A percentile compares a stretch with the other conserved stretches of the same genome.
These are phyloP conservation scores for Entoloma clypeatum DNA, from an alignment of 1,284 basidiomycete species.

Conservation along the genomic window DNA sequence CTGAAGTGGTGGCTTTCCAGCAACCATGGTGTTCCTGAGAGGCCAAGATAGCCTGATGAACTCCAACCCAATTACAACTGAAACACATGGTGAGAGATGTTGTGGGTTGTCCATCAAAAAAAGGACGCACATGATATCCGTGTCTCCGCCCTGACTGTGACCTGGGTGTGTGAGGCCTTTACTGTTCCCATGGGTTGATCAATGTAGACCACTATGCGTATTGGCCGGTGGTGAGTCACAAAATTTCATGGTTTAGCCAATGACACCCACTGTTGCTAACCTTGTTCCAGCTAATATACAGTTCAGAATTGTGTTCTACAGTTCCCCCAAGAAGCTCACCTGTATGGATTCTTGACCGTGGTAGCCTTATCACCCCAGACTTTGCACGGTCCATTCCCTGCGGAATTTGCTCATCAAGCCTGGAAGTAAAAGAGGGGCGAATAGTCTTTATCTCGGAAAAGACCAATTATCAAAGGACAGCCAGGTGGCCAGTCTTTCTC, in stretches of 20 bases:
- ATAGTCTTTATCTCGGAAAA: conserved; percentile 49
- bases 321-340: conserved; percentile 30
- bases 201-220: conserved; percentile 61
- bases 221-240: background rate
- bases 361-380: conserved; percentile 51
- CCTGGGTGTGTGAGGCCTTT: too few relatives aligned
- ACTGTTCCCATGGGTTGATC: conserved; percentile 73
- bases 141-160: conserved; percentile 62
- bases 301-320: conserved; percentile 5
- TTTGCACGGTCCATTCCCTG: conserved; percentile 59
- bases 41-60: conserved; percentile 49
- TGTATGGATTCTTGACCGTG: conserved; percentile 52
- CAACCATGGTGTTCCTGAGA: conserved; percentile 56
- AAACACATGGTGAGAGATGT: background rate
- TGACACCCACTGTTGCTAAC: conserved; percentile 57
- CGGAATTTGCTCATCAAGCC: conserved; percentile 1
- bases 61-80: conserved; percentile 66
- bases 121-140: conserved; percentile 59
- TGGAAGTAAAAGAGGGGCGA: conserved; percentile 9
- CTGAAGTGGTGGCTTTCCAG: conserved; percentile 47
- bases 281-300: conserved; percentile 57
- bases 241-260: conserved; percentile 1
- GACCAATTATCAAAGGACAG: conserved; percentile 62
- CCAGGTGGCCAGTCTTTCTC: conserved; percentile 61
- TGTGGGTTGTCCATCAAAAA: background rate